Evolutionary conservation across 2,329 filamentous ascomycete genomes (phyloP).

Genomic region (Hypoxylon sp.): DNA sequence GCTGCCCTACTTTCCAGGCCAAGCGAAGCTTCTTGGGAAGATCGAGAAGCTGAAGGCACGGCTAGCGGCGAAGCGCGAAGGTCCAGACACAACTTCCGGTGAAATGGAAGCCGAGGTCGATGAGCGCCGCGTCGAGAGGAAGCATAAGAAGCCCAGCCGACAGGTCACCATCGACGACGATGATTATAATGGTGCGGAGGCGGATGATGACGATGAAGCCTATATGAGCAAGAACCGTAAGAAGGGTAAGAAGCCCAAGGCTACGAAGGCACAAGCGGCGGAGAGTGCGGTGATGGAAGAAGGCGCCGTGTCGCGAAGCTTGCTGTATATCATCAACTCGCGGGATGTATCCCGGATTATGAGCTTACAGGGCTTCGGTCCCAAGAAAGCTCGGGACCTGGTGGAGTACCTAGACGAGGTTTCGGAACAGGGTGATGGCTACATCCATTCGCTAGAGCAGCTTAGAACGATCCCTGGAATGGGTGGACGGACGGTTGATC

Average conservation of each 20-base stretch:
- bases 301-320: conserved; percentile 63
- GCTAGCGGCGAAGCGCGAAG: conserved; percentile 57
- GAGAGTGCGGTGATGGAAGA: conserved; percentile 46
- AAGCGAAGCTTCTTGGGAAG: conserved; percentile 81
- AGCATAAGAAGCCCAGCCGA: conserved; percentile 52
- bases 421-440: conserved; percentile 58
- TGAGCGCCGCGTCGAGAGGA: conserved; percentile 43
- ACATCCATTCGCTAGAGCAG: conserved; percentile 65
- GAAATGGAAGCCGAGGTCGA: conserved; percentile 28
- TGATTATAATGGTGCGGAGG: conserved; percentile 60
- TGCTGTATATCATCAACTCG: conserved; percentile 81
- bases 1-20: conserved; percentile 86
- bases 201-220: conserved; percentile 55
- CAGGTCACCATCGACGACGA: conserved; percentile 60
- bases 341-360: conserved; percentile 76
- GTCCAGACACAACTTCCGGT: conserved; percentile 17
- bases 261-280: conserved; percentile 20
- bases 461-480: conserved; percentile 70
- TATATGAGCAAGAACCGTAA: conserved; percentile 49
- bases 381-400: conserved; percentile 77
- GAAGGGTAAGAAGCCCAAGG: conserved; percentile 47
- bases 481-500: conserved; percentile 69
- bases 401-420: conserved; percentile 68
- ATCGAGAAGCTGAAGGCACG: conserved; percentile 73
- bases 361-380: conserved; percentile 77